Evolutionary conservation across 345 rosid species (phyloP), one percentile per base, ranked within the genome.

Genomic region (Rhodomyrtus tomentosa): DNA sequence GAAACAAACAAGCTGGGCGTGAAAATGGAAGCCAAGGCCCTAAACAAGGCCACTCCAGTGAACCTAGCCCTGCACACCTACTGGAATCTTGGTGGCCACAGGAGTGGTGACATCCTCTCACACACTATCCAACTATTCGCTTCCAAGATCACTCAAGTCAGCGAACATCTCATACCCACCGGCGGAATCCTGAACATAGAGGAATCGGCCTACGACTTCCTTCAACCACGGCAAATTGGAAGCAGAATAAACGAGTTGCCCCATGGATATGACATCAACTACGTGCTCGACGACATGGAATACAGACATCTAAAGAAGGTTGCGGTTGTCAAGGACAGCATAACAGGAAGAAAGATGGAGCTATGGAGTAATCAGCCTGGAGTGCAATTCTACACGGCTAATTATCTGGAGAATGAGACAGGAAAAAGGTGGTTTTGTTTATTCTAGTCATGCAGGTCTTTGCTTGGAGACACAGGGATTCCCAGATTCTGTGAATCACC

Each of bases 401-500:
- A 93, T 68, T 16, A 83, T 89, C 4, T 92, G 88, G 85, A 85
- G 18, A 27, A 86, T 50, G 93, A 89, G 7, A 85, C 82, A 52
- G 97, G 98, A 20, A 94, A 94, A 93, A 89, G 90, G 45, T 22
- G 89, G 89, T 38, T 68, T 83, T 38, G 90, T 92, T n/a, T 96
- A 93, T 83, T 3, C 83, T 8, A 88, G 87, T 20, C 85, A 92
- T 84, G 98, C 90, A 11, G 98, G 91, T 7, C 24, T 93, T 42
- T 91, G 94, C 82, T 87, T 93, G 89, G 94, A 94, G 93, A 94
- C 96, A n/a, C 96, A 91, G 86, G 98, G 92, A 2, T 93, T 94
- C 32, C 99, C 98, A 0, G 96, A 93, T 86, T 87, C 96, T 1
- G 98, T 95, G 21, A 93, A 96, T 84, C 93, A 92, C 32, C 91